Conservation (phyloP, 345 rosid species). For the Brassica napus region DNA sequence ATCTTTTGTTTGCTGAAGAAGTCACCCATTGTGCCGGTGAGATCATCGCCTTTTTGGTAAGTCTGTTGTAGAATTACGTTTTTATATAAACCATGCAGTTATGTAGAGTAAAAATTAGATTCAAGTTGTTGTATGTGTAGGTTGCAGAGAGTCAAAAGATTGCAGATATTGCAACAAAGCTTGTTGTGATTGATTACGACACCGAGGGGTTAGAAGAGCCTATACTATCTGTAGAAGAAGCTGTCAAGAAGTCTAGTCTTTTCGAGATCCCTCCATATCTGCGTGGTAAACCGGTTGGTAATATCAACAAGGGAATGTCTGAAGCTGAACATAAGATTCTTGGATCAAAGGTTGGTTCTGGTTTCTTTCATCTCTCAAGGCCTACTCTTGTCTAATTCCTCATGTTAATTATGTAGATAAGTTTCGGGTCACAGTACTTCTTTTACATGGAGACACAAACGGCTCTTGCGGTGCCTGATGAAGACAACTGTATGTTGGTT, state of each 20-base stretch:
- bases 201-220: constrained; percentile 57
- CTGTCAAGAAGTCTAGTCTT: constrained; percentile 41
- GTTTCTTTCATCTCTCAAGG: neutral
- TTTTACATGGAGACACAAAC: neutral
- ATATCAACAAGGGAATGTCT: constrained; percentile 74
- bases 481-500: constrained; percentile 79
- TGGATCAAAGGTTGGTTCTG: constrained; percentile 57
- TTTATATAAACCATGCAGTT: neutral
- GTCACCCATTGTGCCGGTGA: constrained; percentile 66
- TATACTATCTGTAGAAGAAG: constrained; percentile 76
- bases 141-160: constrained; percentile 84
- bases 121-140: constrained; percentile 39
- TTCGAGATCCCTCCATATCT: constrained; percentile 58
- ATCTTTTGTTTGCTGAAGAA: constrained; percentile 73
- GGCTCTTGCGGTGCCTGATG: constrained; percentile 44
- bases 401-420: constrained; percentile 47
- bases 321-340: constrained; percentile 78
- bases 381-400: neutral
- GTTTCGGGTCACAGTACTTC: constrained; percentile 43
- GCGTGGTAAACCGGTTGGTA: constrained; percentile 58
- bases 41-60: constrained; percentile 78
- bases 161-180: constrained; percentile 69
- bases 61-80: constrained; percentile 1
- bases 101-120: neutral
- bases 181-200: constrained; percentile 66